Conservation (phyloP, 1,139 yeast species). For the Candida sojae region DNA sequence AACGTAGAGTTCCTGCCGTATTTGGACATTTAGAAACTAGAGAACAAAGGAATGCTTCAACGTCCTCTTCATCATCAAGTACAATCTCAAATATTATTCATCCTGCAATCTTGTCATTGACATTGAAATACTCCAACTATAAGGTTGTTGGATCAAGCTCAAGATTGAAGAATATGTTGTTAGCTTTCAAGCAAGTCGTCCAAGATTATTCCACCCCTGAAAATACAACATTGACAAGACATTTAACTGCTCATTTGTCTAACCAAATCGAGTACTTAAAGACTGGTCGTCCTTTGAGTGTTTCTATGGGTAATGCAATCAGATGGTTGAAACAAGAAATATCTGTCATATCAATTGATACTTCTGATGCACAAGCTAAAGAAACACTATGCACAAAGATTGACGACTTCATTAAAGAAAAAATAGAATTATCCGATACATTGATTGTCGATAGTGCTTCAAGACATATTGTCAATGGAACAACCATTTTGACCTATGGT, state of each 20-base stretch:
- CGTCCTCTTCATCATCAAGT: slow-evolving; percentile 41
- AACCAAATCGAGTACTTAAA: slow-evolving; percentile 93
- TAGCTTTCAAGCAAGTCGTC: slow-evolving; percentile 81
- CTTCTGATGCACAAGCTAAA: slow-evolving; percentile 75
- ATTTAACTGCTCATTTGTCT: slow-evolving; percentile 85
- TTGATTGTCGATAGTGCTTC: slow-evolving; percentile 84
- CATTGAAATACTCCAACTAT: slow-evolving; percentile 81
- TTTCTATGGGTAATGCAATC: slow-evolving; percentile 97
- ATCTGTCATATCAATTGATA: slow-evolving; percentile 71
- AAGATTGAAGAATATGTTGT: slow-evolving; percentile 82
- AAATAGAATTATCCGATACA: slow-evolving; percentile 79
- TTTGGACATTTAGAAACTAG: slow-evolving; percentile 89
- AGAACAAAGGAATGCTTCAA: slow-evolving; percentile 66
- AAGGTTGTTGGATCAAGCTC: slow-evolving; percentile 88
- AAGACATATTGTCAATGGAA: slow-evolving; percentile 71
- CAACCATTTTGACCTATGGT: slow-evolving; percentile 85
- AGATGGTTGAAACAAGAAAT: slow-evolving; percentile 97
- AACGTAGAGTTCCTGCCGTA: slow-evolving; percentile 56
- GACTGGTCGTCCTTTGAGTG: slow-evolving; percentile 87
- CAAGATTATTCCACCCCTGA: slow-evolving; percentile 81
- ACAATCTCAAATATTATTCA: slow-evolving; percentile 74
- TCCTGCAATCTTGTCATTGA: slow-evolving; percentile 78
- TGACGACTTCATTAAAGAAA: slow-evolving; percentile 80
- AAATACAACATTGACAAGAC: slow-evolving; percentile 83
- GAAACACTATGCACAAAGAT: slow-evolving; percentile 64